Evolutionary conservation across 2,329 filamentous ascomycete genomes (phyloP).

Genomic region (Acephala macrosclerotiorum): DNA sequence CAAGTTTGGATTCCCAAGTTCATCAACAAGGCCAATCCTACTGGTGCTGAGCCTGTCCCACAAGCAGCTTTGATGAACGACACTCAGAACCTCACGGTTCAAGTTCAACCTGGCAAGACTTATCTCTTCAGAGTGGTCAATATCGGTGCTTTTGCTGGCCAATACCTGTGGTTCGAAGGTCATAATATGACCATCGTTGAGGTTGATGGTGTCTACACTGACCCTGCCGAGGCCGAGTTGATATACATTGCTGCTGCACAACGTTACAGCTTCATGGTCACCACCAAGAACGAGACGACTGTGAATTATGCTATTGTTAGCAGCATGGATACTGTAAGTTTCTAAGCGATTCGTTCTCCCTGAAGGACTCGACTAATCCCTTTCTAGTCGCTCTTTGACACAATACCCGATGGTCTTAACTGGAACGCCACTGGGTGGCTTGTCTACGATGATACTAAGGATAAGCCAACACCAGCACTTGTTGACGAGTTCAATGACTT

Average conservation of each 20-base stretch:
- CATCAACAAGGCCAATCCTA: slow-evolving; percentile 54
- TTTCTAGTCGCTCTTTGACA: slow-evolving; percentile 66
- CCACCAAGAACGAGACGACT: slow-evolving; percentile 65
- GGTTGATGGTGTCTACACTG: slow-evolving; percentile 74
- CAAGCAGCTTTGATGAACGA: slow-evolving; percentile 77
- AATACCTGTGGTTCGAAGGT: slow-evolving; percentile 72
- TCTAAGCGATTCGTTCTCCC: background rate
- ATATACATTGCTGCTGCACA: slow-evolving; percentile 75
- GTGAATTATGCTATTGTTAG: slow-evolving; percentile 72
- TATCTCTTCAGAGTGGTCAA: slow-evolving; percentile 79
- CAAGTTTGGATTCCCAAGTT: slow-evolving; percentile 52
- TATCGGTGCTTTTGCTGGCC: slow-evolving; percentile 73
- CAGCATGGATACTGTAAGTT: slow-evolving; percentile 67
- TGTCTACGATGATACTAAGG: slow-evolving; percentile 58
- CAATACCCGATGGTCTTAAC: slow-evolving; percentile 70
- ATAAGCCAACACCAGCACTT: slow-evolving; percentile 57
- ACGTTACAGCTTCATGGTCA: slow-evolving; percentile 68
- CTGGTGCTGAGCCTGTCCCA: slow-evolving; percentile 67
- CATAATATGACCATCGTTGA: slow-evolving; percentile 75
- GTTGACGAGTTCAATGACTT: slow-evolving; percentile 70
- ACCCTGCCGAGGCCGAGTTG: slow-evolving; percentile 63
- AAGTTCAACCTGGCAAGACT: slow-evolving; percentile 71
- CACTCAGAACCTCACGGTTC: slow-evolving; percentile 63
- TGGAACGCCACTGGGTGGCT: slow-evolving; percentile 73
- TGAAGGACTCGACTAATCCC: slow-evolving; percentile 34